These are phyloP conservation scores for Cucumis hystrix DNA, from an alignment of 306 rosid genomes.

Conservation along the genomic window DNA sequence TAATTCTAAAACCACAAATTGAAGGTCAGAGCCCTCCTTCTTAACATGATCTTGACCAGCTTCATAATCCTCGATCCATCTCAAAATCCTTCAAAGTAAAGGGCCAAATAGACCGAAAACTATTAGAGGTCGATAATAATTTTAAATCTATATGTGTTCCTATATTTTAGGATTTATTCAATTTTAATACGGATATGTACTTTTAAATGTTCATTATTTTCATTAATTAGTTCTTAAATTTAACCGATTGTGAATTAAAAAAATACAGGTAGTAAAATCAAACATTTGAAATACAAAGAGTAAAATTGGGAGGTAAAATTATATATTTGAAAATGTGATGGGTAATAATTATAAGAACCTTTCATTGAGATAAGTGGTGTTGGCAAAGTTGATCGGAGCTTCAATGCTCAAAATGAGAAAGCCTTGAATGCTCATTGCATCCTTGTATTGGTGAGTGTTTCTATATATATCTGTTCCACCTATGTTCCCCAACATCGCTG, in stretches of 20 bases:
- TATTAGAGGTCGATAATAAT: no score
- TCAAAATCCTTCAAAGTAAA: slow-evolving; percentile 35
- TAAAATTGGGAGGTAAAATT: no score
- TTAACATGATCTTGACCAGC: slow-evolving; percentile 25
- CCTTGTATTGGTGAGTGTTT: slow-evolving; percentile 68
- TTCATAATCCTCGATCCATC: slow-evolving; percentile 82
- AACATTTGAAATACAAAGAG: no score
- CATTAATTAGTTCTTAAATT: no score
- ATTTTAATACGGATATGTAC: no score
- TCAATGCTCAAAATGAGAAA: slow-evolving; percentile 80
- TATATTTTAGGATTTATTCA: no score
- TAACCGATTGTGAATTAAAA: no score
- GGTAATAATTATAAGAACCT: no score
- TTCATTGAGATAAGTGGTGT: slow-evolving; percentile 74
- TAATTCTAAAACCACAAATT: slow-evolving; percentile 49
- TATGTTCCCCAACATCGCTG: slow-evolving; percentile 71
- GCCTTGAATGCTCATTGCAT: slow-evolving; percentile 54
- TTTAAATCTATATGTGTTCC: no score
- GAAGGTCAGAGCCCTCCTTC: slow-evolving; percentile 33
- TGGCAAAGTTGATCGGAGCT: slow-evolving; percentile 90
- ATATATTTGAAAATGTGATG: no score
- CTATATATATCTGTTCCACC: slow-evolving; percentile 67
- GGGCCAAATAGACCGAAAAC: not conserved
- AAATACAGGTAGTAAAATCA: no score
- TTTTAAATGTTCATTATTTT: no score